Conservation (phyloP, 73 alveolate species). For the Durusdinium trenchii region DNA sequence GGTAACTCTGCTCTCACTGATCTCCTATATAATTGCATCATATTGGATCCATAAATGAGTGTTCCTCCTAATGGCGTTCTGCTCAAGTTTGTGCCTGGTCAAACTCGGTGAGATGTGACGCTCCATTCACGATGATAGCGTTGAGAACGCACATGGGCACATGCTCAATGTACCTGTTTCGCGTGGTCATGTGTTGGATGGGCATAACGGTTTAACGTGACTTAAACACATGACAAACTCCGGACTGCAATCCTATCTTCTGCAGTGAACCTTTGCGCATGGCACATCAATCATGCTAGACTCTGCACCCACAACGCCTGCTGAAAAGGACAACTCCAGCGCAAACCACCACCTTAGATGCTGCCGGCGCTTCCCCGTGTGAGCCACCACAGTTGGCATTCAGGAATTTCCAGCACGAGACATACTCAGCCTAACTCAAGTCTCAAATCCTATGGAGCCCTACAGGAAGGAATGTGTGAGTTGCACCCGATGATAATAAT, state of each 20-base stretch:
- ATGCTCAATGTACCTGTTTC: conserved; percentile 41
- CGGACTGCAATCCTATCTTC: neutral
- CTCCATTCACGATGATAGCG: conserved; percentile 85
- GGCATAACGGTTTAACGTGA: neutral
- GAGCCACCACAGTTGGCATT: too few species aligned
- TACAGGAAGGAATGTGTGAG: too few species aligned
- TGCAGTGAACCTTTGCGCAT: too few species aligned
- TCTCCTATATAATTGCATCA: too few species aligned
- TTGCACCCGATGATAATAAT: too few species aligned
- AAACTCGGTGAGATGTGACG: conserved; percentile 84
- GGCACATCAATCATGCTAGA: neutral
- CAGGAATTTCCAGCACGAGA: too few species aligned
- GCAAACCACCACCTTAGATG: conserved; percentile 75
- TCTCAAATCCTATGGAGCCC: too few species aligned
- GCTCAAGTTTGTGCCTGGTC: conserved; percentile 24
- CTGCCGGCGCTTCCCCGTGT: too few species aligned
- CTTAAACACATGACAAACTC: neutral
- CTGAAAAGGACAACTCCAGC: conserved; percentile 75
- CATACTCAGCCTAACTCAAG: too few species aligned
- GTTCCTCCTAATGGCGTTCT: neutral
- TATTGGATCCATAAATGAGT: too few species aligned
- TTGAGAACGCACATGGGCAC: conserved; percentile 90
- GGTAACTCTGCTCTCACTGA: too few species aligned
- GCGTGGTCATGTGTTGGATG: neutral
- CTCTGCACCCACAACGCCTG: conserved; percentile 35